Evolutionary conservation across 441 rosid species (phyloP), one percentile per base, ranked within the genome.

Genomic region (Oxalis stricta): DNA sequence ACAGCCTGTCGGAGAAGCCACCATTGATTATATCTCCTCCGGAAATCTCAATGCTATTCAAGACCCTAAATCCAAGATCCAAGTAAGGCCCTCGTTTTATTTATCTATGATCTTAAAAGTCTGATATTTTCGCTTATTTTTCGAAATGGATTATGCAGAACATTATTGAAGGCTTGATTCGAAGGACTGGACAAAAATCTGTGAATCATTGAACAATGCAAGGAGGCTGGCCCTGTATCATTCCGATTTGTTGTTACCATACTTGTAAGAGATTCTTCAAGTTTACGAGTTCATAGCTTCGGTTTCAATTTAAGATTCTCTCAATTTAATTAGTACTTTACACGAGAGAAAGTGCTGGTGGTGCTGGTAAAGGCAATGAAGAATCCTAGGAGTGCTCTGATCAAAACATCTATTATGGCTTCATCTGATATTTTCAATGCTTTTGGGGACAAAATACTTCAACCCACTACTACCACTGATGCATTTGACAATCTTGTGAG

Each of bases 381-480:
- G 77, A 91, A 80, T 36, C 95, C 96, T 0, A 78, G 98, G 70
- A 91, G 96, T 58, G 95, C 95, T 22, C 56, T 91, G 53, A 75
- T 87, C 64, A 86, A 91, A 70, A 86, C 96, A 31, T 75, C 98
- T 2, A 79, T 86, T 21, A 83, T 86, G 95, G 77, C 91, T 34
- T 70, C 85, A 12, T 70, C 82, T 24, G 95, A 91, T 65, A 63
- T 91, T 36, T 69, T 86, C 74, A 75, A 43, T 7, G 82, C 75
- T 5, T 91, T 41, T 16, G 85, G 91, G 5, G 86, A 86, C 56
- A 63, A 65, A 46, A 46, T 86, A 29, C 75, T 84, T 0, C 63
- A 74, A 15, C 50, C 22, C 15, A 53, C 76, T 20, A 50, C 76
- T 20, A 50, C 47, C 46, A 42, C 70, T 33, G 75, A 62, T 57